phyloP scores from a whole-genome alignment of 306 rosid genomes.

The Albizia julibrissin region DNA sequence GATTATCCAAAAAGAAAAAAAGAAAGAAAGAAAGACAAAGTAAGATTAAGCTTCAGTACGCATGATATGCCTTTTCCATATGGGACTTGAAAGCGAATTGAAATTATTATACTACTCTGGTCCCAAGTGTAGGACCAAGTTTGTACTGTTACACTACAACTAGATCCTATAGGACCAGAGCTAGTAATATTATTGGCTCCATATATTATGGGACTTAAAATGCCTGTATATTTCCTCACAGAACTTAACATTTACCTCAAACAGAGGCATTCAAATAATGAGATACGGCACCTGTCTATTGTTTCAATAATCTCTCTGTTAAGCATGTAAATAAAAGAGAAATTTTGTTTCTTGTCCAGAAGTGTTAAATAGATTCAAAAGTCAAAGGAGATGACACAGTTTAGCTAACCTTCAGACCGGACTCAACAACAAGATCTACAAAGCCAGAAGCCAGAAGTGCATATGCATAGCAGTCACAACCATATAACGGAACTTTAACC shows the following conservation, averaged over 20 bases:
- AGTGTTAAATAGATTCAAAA: conserved; percentile 12
- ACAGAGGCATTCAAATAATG: neutral
- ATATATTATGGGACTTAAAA: neutral
- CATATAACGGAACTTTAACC: conserved; percentile 93
- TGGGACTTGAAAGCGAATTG: neutral
- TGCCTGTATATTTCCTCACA: neutral
- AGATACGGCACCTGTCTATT: neutral
- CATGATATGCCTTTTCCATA: neutral
- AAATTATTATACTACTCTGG: neutral
- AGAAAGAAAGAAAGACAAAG: no score
- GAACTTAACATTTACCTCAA: neutral
- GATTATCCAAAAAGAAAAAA: neutral
- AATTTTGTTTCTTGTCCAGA: neutral
- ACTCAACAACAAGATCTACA: conserved; percentile 93
- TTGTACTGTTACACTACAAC: no score
- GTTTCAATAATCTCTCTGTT: conserved; percentile 25
- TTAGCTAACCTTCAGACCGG: conserved; percentile 78
- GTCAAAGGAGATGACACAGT: conserved; percentile 11
- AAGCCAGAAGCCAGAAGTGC: conserved; percentile 91
- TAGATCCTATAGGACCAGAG: no score
- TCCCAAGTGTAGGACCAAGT: no score
- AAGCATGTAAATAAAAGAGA: neutral
- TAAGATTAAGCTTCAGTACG: neutral
- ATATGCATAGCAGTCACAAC: conserved; percentile 98
- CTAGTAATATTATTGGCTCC: no score